Conservation (phyloP, 1,139 yeast genomes). For the Saccharomycopsis hybrid region DNA sequence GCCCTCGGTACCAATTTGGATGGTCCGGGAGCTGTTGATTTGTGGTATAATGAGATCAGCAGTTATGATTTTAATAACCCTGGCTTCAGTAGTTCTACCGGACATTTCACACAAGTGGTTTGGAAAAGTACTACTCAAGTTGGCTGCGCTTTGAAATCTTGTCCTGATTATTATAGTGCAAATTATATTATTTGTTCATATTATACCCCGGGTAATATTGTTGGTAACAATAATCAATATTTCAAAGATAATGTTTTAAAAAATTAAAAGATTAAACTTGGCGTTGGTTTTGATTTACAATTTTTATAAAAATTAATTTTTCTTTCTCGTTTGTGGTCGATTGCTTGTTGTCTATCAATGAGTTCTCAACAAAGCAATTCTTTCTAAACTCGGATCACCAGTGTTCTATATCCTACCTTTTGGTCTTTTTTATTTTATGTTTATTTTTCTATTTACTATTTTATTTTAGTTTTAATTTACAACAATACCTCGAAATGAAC, state of each 20-base stretch:
- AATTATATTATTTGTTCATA: constrained; percentile 49
- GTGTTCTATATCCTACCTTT: too few species aligned
- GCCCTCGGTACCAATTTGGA: constrained; percentile 48
- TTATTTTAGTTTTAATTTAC: too few species aligned
- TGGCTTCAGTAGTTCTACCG: constrained; percentile 37
- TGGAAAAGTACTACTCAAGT: constrained; percentile 40
- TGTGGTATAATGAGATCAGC: constrained; percentile 46
- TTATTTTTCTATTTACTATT: too few species aligned
- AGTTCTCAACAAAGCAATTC: too few species aligned
- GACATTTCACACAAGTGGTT: constrained; percentile 49
- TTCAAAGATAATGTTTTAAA: constrained; percentile 43
- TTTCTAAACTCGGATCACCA: too few species aligned
- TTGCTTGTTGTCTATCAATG: too few species aligned
- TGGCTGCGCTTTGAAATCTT: constrained; percentile 46
- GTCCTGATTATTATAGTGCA: constrained; percentile 41
- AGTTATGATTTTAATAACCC: constrained; percentile 38
- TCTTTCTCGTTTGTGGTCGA: too few species aligned
- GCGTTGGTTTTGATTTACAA: too few species aligned
- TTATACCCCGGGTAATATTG: constrained; percentile 45
- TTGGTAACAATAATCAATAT: constrained; percentile 31
- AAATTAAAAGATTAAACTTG: background rate
- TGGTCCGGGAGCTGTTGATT: constrained; percentile 36
- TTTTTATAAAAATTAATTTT: too few species aligned
- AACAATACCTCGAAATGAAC: too few species aligned
- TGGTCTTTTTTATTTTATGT: too few species aligned